Conservation (phyloP, 352 stramenopile species). For the Blastocystis sp. region DNA sequence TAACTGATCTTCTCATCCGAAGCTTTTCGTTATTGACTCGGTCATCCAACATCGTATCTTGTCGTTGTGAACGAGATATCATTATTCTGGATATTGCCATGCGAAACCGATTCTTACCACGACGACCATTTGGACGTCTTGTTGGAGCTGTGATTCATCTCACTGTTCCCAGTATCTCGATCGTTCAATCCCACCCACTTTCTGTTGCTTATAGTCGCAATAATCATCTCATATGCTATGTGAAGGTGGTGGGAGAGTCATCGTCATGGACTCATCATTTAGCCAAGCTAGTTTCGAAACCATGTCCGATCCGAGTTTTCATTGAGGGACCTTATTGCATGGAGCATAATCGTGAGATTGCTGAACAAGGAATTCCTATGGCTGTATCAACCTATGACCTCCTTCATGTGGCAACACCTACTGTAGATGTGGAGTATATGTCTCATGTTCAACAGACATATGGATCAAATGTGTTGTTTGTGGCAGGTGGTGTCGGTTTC, state of each 20-base stretch:
- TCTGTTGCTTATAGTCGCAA: neutral
- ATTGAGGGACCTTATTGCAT: constrained; percentile 7
- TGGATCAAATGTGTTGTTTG: constrained; percentile 22
- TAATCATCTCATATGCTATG: constrained; percentile 33
- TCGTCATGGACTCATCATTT: constrained; percentile 8
- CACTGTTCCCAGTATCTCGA: constrained; percentile 1
- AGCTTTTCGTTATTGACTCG: neutral
- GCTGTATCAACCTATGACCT: neutral
- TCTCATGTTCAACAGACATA: neutral
- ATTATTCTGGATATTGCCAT: neutral
- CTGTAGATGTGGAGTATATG: neutral
- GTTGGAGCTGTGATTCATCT: constrained; percentile 38
- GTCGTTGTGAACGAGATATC: neutral
- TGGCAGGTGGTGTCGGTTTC: constrained; percentile 3
- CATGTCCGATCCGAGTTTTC: neutral
- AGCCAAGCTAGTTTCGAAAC: neutral
- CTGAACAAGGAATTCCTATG: constrained; percentile 5
- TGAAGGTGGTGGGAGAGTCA: neutral
- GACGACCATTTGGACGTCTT: neutral
- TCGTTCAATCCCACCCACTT: constrained; percentile 15
- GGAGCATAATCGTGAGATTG: constrained; percentile 10
- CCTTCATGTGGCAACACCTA: neutral
- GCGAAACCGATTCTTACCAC: neutral
- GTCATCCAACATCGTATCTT: neutral
- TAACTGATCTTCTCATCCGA: neutral